These are phyloP conservation scores for Cyberlindnera saturnus DNA, from an alignment of 805 yeast species.

Conservation along the genomic window DNA sequence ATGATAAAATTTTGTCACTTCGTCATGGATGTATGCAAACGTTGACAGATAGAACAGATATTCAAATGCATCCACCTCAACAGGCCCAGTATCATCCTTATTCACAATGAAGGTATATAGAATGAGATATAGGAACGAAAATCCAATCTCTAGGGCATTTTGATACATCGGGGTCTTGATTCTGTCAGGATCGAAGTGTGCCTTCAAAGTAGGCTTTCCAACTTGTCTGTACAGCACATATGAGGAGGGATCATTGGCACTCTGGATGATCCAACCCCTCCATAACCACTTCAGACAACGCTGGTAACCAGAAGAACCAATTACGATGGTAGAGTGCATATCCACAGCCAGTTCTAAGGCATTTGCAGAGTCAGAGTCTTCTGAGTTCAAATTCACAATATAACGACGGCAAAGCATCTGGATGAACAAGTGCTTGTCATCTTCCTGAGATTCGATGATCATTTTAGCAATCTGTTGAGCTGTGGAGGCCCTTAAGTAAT, in stretches of 20 bases:
- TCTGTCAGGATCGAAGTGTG: slow-evolving; percentile 78
- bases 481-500: slow-evolving; percentile 53
- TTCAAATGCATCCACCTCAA: slow-evolving; percentile 43
- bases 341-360: slow-evolving; percentile 85
- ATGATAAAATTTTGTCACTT: slow-evolving; percentile 62
- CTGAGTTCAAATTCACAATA: slow-evolving; percentile 55
- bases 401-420: slow-evolving; percentile 75
- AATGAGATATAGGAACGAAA: slow-evolving; percentile 56
- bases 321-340: slow-evolving; percentile 70
- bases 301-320: slow-evolving; percentile 78
- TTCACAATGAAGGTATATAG: slow-evolving; percentile 63
- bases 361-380: slow-evolving; percentile 57
- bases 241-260: slow-evolving; percentile 59
- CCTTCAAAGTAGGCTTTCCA: slow-evolving; percentile 42
- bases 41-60: slow-evolving; percentile 58
- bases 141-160: slow-evolving; percentile 60
- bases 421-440: slow-evolving; percentile 56
- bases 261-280: slow-evolving; percentile 89
- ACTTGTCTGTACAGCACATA: slow-evolving; percentile 61
- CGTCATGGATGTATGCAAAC: slow-evolving; percentile 61
- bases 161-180: slow-evolving; percentile 83
- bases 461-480: slow-evolving; percentile 69
- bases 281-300: slow-evolving; percentile 85
- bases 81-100: slow-evolving; percentile 35
- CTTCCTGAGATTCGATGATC: slow-evolving; percentile 54